phyloP scores from a whole-genome alignment of 805 yeast species.

The Schwanniomyces sp. region DNA sequence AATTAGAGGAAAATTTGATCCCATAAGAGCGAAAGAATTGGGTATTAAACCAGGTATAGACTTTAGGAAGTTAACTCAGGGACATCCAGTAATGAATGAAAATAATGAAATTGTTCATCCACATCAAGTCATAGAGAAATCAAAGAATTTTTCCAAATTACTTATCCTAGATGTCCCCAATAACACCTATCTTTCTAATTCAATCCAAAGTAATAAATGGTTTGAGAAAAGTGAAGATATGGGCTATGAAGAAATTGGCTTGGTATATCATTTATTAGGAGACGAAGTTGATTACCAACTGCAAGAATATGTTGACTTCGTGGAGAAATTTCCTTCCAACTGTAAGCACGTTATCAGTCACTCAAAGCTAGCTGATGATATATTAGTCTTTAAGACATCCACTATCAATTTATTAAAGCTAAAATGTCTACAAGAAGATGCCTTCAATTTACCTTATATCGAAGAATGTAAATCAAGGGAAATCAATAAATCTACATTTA shows the following conservation, averaged over 20 bases:
- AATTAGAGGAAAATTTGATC: conserved; percentile 74
- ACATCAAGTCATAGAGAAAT: conserved; percentile 68
- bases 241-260: conserved; percentile 40
- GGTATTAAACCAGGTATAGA: conserved; percentile 68
- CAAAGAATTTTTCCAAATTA: conserved; percentile 57
- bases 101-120: conserved; percentile 63
- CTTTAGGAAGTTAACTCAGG: conserved; percentile 60
- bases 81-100: conserved; percentile 54
- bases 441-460: conserved; percentile 42
- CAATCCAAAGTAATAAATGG: conserved; percentile 27
- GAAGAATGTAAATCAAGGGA: conserved; percentile 18
- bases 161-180: conserved; percentile 75
- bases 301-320: conserved; percentile 47
- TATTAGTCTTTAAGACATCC: conserved; percentile 56
- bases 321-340: conserved; percentile 51
- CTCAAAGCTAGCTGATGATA: conserved; percentile 58
- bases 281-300: conserved; percentile 48
- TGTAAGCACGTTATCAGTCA: conserved; percentile 75
- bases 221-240: conserved; percentile 28
- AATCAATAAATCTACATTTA: conserved; percentile 7
- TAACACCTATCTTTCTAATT: conserved; percentile 35
- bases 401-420: conserved; percentile 56
- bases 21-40: conserved; percentile 60
- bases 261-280: conserved; percentile 80
- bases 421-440: conserved; percentile 48